Evolutionary conservation across 2,329 filamentous ascomycete species (phyloP).

Genomic region (Calonectria pteridis): DNA sequence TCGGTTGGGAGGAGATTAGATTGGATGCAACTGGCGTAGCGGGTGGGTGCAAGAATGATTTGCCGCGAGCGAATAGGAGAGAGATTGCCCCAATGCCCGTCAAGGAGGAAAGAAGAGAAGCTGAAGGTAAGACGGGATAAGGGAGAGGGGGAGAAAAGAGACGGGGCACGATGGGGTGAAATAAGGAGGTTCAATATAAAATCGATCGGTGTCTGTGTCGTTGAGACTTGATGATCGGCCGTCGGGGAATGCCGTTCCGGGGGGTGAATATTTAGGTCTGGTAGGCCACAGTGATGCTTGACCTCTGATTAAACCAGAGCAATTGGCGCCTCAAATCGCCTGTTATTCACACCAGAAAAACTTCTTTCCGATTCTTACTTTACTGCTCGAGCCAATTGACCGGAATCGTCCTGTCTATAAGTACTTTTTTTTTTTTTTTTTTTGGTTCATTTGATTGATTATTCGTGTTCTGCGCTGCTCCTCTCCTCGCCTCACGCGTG

Average conservation of each 20-base stretch:
- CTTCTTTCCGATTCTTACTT: neutral
- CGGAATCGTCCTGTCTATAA: slow-evolving; percentile 12
- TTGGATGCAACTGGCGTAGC: neutral
- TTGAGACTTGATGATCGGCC: slow-evolving; percentile 22
- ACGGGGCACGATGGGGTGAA: slow-evolving; percentile 4
- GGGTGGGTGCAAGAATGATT: neutral
- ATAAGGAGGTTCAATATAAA: slow-evolving; percentile 18
- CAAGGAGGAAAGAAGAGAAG: neutral
- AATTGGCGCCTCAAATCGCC: slow-evolving; percentile 5
- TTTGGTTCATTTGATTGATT: neutral
- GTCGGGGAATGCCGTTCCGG: slow-evolving; percentile 37
- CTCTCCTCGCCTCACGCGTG: neutral
- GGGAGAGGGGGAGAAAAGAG: neutral
- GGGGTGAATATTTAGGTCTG: slow-evolving; percentile 21
- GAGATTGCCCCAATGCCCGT: slow-evolving; percentile 8
- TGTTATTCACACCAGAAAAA: neutral
- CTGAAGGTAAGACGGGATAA: neutral
- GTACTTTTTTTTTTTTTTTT: neutral
- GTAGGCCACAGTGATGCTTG: slow-evolving; percentile 1
- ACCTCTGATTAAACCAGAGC: slow-evolving; percentile 1
- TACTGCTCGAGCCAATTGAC: slow-evolving; percentile 15
- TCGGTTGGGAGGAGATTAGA: slow-evolving; percentile 19
- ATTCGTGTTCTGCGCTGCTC: neutral
- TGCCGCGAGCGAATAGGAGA: neutral
- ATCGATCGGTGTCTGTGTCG: slow-evolving; percentile 15